A percentile compares a stretch with the other conserved stretches of the same genome.
These are phyloP conservation scores for Cordyceps militaris DNA, from an alignment of 2,329 filamentous ascomycete genomes.

Conservation along the genomic window DNA sequence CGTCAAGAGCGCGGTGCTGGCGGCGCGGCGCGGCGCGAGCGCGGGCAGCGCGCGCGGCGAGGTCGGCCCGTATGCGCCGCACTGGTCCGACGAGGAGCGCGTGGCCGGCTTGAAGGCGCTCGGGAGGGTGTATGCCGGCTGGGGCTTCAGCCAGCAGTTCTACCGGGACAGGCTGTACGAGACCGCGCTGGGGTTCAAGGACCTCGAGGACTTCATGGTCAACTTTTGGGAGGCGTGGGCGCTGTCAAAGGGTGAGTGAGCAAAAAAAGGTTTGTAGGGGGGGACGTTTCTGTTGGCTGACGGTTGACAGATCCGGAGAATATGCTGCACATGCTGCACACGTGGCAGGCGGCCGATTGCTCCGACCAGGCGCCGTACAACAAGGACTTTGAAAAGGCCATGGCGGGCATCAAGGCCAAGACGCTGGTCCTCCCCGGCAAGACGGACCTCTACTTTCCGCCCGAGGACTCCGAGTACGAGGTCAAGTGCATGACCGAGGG, in stretches of 20 bases:
- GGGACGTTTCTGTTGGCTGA: background rate
- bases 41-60: constrained; percentile 39
- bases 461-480: constrained; percentile 71
- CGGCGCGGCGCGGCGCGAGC: constrained; percentile 35
- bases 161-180: constrained; percentile 67
- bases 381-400: constrained; percentile 56
- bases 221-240: constrained; percentile 74
- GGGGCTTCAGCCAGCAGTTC: constrained; percentile 74
- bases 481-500: constrained; percentile 41
- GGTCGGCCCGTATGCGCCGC: constrained; percentile 16
- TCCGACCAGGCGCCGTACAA: constrained; percentile 63
- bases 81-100: constrained; percentile 36
- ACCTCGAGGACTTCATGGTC: constrained; percentile 66
- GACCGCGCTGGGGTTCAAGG: constrained; percentile 54
- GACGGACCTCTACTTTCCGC: constrained; percentile 76
- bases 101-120: constrained; percentile 56
- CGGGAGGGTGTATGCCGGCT: constrained; percentile 69
- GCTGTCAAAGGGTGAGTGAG: constrained; percentile 45
- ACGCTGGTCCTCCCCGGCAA: constrained; percentile 63
- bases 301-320: constrained; percentile 60
- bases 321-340: constrained; percentile 65
- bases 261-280: background rate
- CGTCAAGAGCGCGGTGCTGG: constrained; percentile 39
- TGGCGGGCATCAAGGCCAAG: constrained; percentile 65
- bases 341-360: constrained; percentile 70